These are phyloP conservation scores for Tubosaeta brunneosetosa DNA, from an alignment of 768 basidiomycete genomes.

Conservation along the genomic window DNA sequence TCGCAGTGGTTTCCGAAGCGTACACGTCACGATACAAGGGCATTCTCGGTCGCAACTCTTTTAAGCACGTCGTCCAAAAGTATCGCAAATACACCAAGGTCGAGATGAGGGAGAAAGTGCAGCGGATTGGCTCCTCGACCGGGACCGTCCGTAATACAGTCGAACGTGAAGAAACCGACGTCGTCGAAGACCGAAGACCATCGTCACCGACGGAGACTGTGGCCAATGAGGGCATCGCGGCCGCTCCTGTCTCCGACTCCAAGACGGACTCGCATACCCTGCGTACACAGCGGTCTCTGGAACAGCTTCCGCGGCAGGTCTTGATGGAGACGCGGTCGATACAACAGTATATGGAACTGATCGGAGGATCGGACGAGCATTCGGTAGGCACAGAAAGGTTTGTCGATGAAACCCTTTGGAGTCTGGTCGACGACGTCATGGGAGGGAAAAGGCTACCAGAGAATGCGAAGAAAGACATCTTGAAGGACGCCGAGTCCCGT, in stretches of 20 bases:
- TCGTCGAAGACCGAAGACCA: not conserved
- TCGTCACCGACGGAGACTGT: not conserved
- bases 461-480: conserved; percentile 35
- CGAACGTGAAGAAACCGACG: not conserved
- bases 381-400: conserved; percentile 1
- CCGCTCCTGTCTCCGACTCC: conserved; percentile 3
- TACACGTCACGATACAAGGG: conserved; percentile 62
- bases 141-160: not conserved
- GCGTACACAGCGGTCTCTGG: conserved; percentile 29
- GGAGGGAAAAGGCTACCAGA: conserved; percentile 31
- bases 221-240: not conserved
- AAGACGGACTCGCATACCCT: conserved; percentile 4
- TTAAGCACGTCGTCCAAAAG: conserved; percentile 42
- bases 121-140: conserved; percentile 2
- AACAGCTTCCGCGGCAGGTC: conserved; percentile 37
- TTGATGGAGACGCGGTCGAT: conserved; percentile 36
- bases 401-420: conserved; percentile 23
- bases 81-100: conserved; percentile 34
- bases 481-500: conserved; percentile 40
- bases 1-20: conserved; percentile 58
- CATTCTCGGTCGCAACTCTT: conserved; percentile 43
- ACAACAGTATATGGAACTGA: conserved; percentile 39
- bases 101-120: conserved; percentile 12
- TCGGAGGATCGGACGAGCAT: conserved; percentile 12
- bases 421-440: conserved; percentile 40